Percentiles rank a stretch among this genome's conserved stretches.
phyloP scores from a whole-genome alignment of 2,329 filamentous ascomycete genomes.

The Trichophyton verrucosum region DNA sequence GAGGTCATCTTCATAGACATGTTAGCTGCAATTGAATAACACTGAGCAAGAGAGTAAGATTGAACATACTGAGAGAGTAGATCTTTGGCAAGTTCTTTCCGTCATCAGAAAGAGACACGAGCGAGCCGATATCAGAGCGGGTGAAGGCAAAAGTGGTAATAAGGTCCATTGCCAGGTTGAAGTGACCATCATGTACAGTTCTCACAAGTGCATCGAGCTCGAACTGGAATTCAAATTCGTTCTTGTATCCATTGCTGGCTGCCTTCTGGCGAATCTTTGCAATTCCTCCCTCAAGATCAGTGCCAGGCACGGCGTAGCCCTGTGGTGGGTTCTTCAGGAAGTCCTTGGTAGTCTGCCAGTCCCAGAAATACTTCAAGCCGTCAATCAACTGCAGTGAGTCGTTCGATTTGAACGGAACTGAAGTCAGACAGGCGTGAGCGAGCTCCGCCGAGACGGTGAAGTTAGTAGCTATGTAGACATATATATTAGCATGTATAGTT shows the following conservation, averaged over 20 bases:
- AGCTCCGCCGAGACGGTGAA: slow-evolving; percentile 12
- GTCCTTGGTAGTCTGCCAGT: slow-evolving; percentile 18
- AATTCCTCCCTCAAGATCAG: slow-evolving; percentile 39
- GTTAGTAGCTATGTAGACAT: slow-evolving; percentile 2
- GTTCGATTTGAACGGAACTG: slow-evolving; percentile 16
- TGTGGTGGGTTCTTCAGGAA: slow-evolving; percentile 35
- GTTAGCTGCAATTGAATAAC: neutral
- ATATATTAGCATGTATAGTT: neutral
- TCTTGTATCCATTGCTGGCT: slow-evolving; percentile 33
- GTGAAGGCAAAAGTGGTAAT: slow-evolving; percentile 35
- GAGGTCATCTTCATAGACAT: neutral
- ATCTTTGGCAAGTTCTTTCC: slow-evolving; percentile 47
- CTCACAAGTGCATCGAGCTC: slow-evolving; percentile 44
- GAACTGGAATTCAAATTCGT: slow-evolving; percentile 44
- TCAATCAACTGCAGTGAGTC: slow-evolving; percentile 15
- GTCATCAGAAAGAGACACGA: slow-evolving; percentile 51
- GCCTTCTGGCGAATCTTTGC: slow-evolving; percentile 36
- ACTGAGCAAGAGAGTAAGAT: neutral
- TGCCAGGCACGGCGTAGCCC: slow-evolving; percentile 38
- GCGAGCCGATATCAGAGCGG: slow-evolving; percentile 41
- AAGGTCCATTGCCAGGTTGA: slow-evolving; percentile 18
- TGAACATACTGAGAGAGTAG: slow-evolving; percentile 25
- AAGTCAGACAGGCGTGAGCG: slow-evolving; percentile 16
- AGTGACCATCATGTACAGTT: slow-evolving; percentile 52
- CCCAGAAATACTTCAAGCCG: slow-evolving; percentile 15